Evolutionary conservation across 2,329 filamentous ascomycete species (phyloP).

Genomic region (Arachnopeziza araneosa): DNA sequence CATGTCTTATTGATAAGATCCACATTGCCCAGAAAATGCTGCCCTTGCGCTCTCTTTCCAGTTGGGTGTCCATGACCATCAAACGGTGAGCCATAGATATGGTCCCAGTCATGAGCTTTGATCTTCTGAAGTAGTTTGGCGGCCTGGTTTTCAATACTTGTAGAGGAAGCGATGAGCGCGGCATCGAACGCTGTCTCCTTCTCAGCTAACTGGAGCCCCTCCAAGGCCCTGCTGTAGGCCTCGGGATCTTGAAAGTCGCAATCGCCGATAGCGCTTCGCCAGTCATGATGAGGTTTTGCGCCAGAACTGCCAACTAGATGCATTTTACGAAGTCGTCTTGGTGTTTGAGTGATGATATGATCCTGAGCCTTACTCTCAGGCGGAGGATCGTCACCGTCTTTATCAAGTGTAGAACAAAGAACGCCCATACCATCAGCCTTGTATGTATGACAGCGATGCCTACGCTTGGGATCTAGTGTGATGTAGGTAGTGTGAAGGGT

Average conservation of each 20-base stretch:
- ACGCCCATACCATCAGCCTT: conserved; percentile 24
- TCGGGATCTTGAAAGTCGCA: conserved; percentile 15
- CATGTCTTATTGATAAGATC: conserved; percentile 49
- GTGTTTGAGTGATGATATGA: conserved; percentile 1
- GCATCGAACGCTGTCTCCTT: conserved; percentile 27
- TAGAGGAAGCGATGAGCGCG: conserved; percentile 16
- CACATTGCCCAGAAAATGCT: conserved; percentile 54
- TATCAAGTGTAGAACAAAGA: conserved; percentile 25
- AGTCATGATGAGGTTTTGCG: conserved; percentile 11
- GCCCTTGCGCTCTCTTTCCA: conserved; percentile 32
- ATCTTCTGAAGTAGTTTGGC: conserved; percentile 26
- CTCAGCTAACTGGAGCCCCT: conserved; percentile 21
- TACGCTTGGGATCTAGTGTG: conserved; percentile 5
- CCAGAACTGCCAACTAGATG: conserved; percentile 13
- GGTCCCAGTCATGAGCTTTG: conserved; percentile 25
- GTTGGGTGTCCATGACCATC: conserved; percentile 16
- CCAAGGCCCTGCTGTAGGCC: conserved; percentile 20
- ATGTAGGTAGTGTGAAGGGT: not conserved
- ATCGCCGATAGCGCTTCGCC: conserved; percentile 12
- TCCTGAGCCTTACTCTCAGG: conserved; percentile 19
- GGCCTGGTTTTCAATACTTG: conserved; percentile 25
- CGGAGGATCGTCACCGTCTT: conserved; percentile 24
- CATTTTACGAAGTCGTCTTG: conserved; percentile 25
- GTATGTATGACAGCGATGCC: conserved; percentile 8
- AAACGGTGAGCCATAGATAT: conserved; percentile 20